Evolutionary conservation across 2,329 filamentous ascomycete genomes (phyloP).

Genomic region (Claviceps maximensis): DNA sequence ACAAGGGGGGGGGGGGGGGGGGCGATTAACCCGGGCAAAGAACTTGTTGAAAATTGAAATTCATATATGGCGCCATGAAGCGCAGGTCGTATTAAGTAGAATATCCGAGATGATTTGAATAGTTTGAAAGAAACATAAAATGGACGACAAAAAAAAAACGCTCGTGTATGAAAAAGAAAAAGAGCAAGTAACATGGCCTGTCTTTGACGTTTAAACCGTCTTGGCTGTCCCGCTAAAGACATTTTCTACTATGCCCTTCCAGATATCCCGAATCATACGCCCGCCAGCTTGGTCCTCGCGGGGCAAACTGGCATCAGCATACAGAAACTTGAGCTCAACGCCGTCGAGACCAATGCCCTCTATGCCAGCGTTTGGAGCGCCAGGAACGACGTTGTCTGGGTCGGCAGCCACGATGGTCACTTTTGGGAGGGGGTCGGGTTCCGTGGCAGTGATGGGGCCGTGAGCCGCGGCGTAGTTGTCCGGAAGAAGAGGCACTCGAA

Average conservation of each 20-base stretch:
- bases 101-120: too few relatives aligned
- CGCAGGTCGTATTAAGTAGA: too few relatives aligned
- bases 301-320: conserved; percentile 19
- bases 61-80: too few relatives aligned
- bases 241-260: conserved; percentile 44
- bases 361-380: conserved; percentile 41
- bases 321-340: conserved; percentile 39
- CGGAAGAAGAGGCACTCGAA: conserved; percentile 46
- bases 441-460: conserved; percentile 28
- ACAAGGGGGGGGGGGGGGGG: too few relatives aligned
- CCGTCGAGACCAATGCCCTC: conserved; percentile 45
- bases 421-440: conserved; percentile 30
- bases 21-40: too few relatives aligned
- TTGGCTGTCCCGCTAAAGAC: conserved; percentile 15
- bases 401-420: conserved; percentile 44
- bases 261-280: conserved; percentile 40
- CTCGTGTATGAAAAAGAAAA: background rate
- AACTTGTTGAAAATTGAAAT: too few relatives aligned
- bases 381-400: conserved; percentile 37
- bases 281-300: conserved; percentile 19
- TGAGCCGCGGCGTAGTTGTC: conserved; percentile 40
- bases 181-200: background rate
- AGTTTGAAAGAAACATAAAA: background rate
- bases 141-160: background rate
- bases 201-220: conserved; percentile 6